Percentiles rank a stretch among this genome's conserved stretches.
These are phyloP conservation scores for Clonostachys solani DNA, from an alignment of 2,329 filamentous ascomycete species.

Conservation along the genomic window DNA sequence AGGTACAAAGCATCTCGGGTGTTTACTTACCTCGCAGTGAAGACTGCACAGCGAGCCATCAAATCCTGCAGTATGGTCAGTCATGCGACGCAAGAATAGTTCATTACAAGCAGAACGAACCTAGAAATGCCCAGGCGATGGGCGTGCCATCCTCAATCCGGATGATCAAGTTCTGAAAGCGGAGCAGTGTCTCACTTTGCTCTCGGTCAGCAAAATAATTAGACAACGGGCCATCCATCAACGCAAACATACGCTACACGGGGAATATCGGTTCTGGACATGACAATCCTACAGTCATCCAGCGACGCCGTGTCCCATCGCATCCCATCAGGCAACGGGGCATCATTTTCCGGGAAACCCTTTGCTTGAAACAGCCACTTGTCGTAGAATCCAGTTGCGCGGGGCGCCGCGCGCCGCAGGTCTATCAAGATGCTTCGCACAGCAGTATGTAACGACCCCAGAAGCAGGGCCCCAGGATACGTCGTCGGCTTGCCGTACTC, in stretches of 20 bases:
- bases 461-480: conserved; percentile 23
- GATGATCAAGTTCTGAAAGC: conserved; percentile 41
- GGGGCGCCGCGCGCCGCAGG: conserved; percentile 9
- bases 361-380: conserved; percentile 56
- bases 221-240: neutral
- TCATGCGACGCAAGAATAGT: neutral
- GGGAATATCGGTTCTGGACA: conserved; percentile 50
- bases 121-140: conserved; percentile 62
- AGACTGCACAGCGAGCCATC: conserved; percentile 59
- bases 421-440: conserved; percentile 12
- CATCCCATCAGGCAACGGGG: conserved; percentile 39
- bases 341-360: conserved; percentile 28
- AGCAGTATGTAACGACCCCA: conserved; percentile 24
- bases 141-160: conserved; percentile 39
- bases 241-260: conserved; percentile 40
- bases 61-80: conserved; percentile 31
- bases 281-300: conserved; percentile 52
- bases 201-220: neutral
- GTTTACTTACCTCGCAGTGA: conserved; percentile 47
- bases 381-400: conserved; percentile 28
- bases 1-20: no score
- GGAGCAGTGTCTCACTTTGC: conserved; percentile 31
- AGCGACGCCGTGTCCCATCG: conserved; percentile 47
- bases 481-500: conserved; percentile 10
- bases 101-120: conserved; percentile 12